Evolutionary conservation across 2,329 filamentous ascomycete species (phyloP).

Genomic region (Cytospora piceicola): DNA sequence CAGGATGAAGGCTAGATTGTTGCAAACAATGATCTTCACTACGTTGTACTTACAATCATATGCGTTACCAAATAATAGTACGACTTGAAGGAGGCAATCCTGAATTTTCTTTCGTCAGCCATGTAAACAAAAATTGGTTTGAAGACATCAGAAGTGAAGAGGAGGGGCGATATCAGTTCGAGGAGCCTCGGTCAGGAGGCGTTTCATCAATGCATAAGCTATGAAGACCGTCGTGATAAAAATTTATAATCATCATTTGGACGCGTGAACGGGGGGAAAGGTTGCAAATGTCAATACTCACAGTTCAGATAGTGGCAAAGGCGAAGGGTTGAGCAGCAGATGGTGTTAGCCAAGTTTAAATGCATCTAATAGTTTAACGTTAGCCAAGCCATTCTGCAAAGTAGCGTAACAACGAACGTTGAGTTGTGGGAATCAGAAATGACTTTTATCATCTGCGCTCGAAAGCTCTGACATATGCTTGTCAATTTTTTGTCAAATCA

Average conservation of each 20-base stretch:
- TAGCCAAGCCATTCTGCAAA: conserved; percentile 35
- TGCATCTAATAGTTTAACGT: conserved; percentile 33
- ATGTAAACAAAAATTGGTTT: neutral
- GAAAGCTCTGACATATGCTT: conserved; percentile 96
- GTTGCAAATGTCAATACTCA: neutral
- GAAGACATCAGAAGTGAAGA: neutral
- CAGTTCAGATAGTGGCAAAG: neutral
- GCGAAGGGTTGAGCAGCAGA: neutral
- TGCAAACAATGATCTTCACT: neutral
- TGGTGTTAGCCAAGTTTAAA: neutral
- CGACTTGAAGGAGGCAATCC: neutral
- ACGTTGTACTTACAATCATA: neutral
- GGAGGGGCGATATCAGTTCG: conserved; percentile 40
- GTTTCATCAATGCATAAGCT: conserved; percentile 79
- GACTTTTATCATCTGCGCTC: conserved; percentile 54
- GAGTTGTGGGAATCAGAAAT: conserved; percentile 44
- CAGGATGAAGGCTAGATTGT: neutral
- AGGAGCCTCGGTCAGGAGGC: conserved; percentile 73
- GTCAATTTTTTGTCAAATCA: conserved; percentile 85
- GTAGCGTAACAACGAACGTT: conserved; percentile 6
- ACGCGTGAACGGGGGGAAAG: conserved; percentile 15
- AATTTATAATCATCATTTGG: conserved; percentile 69
- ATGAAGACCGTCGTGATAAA: conserved; percentile 90
- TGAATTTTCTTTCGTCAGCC: conserved; percentile 24
- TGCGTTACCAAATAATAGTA: neutral